Evolutionary conservation across 306 rosid species (phyloP).

Genomic region (Malus sylvestris): DNA sequence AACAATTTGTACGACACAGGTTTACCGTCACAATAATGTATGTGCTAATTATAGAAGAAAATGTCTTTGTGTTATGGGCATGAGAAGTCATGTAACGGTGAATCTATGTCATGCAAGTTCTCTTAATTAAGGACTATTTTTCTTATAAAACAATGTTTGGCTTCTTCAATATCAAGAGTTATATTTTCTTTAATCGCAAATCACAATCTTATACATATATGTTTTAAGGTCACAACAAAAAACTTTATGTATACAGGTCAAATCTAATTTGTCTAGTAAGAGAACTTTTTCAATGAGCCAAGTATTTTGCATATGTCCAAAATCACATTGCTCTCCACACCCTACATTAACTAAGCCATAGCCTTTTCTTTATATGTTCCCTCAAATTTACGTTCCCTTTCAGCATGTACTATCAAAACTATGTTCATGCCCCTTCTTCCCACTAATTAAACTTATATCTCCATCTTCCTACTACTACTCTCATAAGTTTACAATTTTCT

Average conservation of each 20-base stretch:
- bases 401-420: not conserved
- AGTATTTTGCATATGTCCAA: rapidly evolving
- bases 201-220: not conserved
- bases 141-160: not conserved
- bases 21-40: no score
- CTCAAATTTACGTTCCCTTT: not conserved
- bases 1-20: not conserved
- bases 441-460: not conserved
- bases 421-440: not conserved
- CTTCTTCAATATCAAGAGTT: no score
- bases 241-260: no score
- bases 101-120: no score
- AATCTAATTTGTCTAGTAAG: no score
- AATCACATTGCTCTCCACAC: not conserved
- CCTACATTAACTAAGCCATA: not conserved
- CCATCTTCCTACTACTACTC: not conserved
- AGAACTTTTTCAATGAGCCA: no score
- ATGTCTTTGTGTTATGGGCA: no score
- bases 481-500: not conserved
- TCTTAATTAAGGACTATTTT: no score
- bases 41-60: no score
- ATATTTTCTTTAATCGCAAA: no score
- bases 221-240: no score
- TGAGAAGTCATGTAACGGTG: no score
- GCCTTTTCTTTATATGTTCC: not conserved